Evolutionary conservation across 2,329 filamentous ascomycete genomes (phyloP), one percentile per base, ranked within the genome.

Genomic region (Aspergillus sp.): DNA sequence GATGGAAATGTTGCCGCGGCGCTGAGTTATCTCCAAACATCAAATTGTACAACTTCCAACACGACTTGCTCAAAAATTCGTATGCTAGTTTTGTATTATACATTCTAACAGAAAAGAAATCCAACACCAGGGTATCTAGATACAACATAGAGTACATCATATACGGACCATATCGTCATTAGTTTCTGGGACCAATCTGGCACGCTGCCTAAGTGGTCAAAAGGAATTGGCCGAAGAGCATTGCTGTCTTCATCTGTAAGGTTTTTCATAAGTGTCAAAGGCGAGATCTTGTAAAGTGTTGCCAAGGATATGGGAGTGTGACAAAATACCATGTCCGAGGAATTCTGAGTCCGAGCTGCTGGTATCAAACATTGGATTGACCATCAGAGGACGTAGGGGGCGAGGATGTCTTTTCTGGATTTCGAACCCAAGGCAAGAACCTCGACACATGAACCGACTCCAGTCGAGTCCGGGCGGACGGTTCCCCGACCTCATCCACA

Each of bases 401-500:
- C 1, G 60, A 46, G 22, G 64, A 66, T n/a, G 67, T 58, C 50
- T 73, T 73, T 50, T 66, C 63, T 16, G 14, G 16, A n/a, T n/a
- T n/a, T 53, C 69, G 71, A 16, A 49, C 51, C 70, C 72, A 73
- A 10, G 73, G 69, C 7, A 71, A 59, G 24, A 73, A 50, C 18
- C 60, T 67, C 9, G 71, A 68, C 2, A 73, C 72, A 52, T 75
- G 71, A 5, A 77, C 68, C 0, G 76, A 75, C 49, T 71, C 70
- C 29, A 78, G 71, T 22, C 75, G 72, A 12, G 76, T 78, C 18
- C 69, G 70, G 4, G 73, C 72, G 11, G 68, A 72, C 4, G 74
- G 72, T 4, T 71, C 75, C 18, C 65, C 63, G 51, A 76, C 72
- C 45, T 77, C 74, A 57, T 78, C 76, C 6, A 71, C 71, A 60